phyloP scores from a whole-genome alignment of 331 rosid genomes.

The Prunus yedoensis region DNA sequence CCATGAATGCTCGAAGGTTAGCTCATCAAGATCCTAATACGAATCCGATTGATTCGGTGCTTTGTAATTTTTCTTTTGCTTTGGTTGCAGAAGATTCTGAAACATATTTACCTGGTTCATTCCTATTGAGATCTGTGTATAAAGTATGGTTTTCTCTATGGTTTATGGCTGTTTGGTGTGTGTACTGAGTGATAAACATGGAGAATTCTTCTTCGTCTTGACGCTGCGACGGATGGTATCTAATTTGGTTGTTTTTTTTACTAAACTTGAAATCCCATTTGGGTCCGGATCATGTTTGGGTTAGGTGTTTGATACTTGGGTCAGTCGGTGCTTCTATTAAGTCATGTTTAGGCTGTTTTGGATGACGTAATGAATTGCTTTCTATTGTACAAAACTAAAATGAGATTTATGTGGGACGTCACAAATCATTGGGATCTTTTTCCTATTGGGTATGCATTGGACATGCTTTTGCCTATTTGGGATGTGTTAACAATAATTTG shows the following conservation, averaged over 20 bases:
- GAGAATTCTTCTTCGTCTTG: neutral
- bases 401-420: neutral
- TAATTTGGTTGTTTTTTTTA: neutral
- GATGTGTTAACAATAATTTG: neutral
- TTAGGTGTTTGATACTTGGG: neutral
- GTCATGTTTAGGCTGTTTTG: neutral
- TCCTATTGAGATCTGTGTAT: constrained; percentile 20
- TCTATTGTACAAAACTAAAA: neutral
- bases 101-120: neutral
- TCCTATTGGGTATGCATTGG: too few relatives aligned
- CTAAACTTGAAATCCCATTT: neutral
- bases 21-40: neutral
- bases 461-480: neutral
- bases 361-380: neutral
- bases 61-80: neutral
- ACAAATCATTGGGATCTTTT: too few relatives aligned
- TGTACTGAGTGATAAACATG: neutral
- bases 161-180: neutral
- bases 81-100: neutral
- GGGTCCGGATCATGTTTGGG: neutral
- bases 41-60: constrained; percentile 9
- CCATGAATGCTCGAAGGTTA: constrained; percentile 56
- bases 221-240: neutral
- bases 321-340: neutral
- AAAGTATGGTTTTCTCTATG: neutral